Base-by-base conservation (phyloP, 169 alveolate species). In the Plasmodium gallinaceum region DNA sequence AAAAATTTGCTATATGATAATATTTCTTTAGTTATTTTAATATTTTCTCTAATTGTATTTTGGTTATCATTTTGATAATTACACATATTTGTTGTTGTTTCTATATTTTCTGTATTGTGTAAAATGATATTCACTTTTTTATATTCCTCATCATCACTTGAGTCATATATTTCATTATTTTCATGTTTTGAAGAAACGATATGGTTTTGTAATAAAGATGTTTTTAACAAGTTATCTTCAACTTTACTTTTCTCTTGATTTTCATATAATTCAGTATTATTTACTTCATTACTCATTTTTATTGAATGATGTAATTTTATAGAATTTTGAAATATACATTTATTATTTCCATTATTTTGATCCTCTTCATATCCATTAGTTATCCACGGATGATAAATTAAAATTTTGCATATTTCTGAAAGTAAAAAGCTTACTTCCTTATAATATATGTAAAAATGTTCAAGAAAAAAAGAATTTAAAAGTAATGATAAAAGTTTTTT, bases 1-100 rank as follows among this genome's bases (percentile, higher is more conserved):
- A 86, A 86, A 37, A 86, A 86, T 86, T 86, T 86, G 78, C 92
- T 86, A 65, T 86, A 86, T 14, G 92, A 86, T 14, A 86, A 26
- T 39, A 86, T 65, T 86, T 86, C 92, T 52, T 86, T 86, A 62
- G 24, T 86, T 20, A 86, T 86, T 14, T 54, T 22, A 10, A 62
- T 54, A 54, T 80, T 60, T 68, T 69, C 57, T 8, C 8, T 52
- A 26, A 80, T 54, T 6, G 8, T 42, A 39, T 51, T 42, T 26
- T 39, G 66, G 24, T 60, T 20, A 48, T 66, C 45, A 22, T 66
- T 58, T 60, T 57, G 10, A 24, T 60, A 43, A 20, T 42, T 10
- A 16, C 24, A 68, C 20, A 20, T 37, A 43, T 57, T 80, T 37
- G 32, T 24, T 62, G 39, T 24, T 14, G 4, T 61, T 71, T 70